Conservation (phyloP, 805 yeast genomes). For the Wickerhamiella kurtzmanii region DNA sequence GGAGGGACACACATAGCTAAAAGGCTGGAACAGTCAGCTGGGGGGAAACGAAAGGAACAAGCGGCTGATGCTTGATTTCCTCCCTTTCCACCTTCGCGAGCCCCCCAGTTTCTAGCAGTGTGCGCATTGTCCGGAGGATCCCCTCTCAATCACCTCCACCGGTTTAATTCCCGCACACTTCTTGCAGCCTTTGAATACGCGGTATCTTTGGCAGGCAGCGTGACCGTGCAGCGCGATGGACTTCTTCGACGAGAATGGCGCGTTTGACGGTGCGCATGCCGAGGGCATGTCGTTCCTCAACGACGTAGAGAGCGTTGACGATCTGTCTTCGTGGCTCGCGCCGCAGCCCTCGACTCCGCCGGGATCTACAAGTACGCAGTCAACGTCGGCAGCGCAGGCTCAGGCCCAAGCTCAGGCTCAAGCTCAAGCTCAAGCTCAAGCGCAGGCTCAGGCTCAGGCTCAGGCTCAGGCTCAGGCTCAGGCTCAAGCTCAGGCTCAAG, state of each 20-base stretch:
- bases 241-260: slow-evolving; percentile 13
- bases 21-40: not conserved
- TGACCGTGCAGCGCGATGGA: slow-evolving; percentile 9
- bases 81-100: no score
- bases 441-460: not conserved
- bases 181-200: no score
- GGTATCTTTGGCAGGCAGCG: no score
- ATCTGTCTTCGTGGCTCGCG: slow-evolving; percentile 11
- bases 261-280: slow-evolving; percentile 5
- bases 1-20: no score
- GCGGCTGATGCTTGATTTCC: not conserved
- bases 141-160: not conserved
- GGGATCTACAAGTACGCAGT: not conserved
- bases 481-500: not conserved
- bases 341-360: slow-evolving; percentile 2
- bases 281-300: slow-evolving; percentile 9
- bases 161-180: no score
- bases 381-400: not conserved
- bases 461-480: not conserved
- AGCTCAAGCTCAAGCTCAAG: not conserved
- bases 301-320: slow-evolving; percentile 11
- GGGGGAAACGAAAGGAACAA: not conserved
- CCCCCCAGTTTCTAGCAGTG: no score
- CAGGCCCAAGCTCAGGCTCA: not conserved
- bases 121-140: no score